A percentile compares a stretch with the other conserved stretches of the same genome.
These are phyloP conservation scores for Rhodofomes roseus DNA, from an alignment of 1,284 basidiomycete species.

Conservation along the genomic window DNA sequence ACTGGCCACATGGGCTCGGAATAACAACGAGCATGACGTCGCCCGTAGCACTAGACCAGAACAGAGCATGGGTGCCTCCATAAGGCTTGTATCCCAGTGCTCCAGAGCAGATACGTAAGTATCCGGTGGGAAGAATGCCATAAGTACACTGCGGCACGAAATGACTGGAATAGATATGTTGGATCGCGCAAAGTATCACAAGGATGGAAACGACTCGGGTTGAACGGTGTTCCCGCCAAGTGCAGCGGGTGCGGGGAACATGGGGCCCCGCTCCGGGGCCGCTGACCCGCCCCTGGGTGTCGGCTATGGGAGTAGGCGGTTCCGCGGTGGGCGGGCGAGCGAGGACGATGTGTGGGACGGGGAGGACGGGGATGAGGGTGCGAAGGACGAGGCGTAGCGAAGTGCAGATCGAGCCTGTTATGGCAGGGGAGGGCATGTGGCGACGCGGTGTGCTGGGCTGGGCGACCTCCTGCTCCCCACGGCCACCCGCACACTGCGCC, in stretches of 20 bases:
- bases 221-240: background rate
- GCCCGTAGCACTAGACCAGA: no score
- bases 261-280: conserved; percentile 1
- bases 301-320: background rate
- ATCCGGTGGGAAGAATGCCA: no score
- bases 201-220: background rate
- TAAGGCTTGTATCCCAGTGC: no score
- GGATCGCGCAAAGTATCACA: background rate
- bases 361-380: background rate
- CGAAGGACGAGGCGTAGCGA: background rate
- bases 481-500: background rate
- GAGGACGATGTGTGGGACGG: background rate
- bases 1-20: no score
- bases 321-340: background rate
- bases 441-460: no score
- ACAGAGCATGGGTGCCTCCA: no score
- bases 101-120: no score
- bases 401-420: background rate
- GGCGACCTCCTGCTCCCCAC: background rate
- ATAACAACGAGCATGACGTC: no score
- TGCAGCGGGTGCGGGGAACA: background rate
- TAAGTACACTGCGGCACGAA: no score
- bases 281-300: background rate
- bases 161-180: background rate
- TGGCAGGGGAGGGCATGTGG: background rate